phyloP scores from a whole-genome alignment of 139 green algal species.

The Trebouxia sp. region DNA sequence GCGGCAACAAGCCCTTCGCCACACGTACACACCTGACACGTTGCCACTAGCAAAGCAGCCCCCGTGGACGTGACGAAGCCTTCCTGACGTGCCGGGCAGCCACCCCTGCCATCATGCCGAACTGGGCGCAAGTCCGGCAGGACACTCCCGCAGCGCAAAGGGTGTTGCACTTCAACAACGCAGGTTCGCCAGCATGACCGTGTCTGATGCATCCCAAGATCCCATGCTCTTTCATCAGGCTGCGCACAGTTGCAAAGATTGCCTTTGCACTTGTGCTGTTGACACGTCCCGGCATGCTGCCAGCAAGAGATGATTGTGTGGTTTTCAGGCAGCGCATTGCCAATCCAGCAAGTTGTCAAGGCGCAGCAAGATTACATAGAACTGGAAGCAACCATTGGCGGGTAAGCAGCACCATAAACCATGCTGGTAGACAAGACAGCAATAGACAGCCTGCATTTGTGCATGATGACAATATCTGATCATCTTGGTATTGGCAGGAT shows the following conservation, averaged over 20 bases:
- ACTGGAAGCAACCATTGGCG: slow-evolving; percentile 13
- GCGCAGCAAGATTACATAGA: slow-evolving; percentile 2
- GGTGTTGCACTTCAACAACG: slow-evolving; percentile 22
- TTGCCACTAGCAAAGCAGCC: no score
- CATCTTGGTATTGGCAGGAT: not conserved
- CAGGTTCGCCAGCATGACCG: not conserved
- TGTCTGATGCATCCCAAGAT: not conserved
- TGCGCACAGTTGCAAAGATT: not conserved
- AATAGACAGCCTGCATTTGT: no score
- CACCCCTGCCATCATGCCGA: not conserved
- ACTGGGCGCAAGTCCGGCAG: not conserved
- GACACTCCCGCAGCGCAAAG: slow-evolving; percentile 3
- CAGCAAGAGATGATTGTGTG: not conserved
- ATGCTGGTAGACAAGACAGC: no score
- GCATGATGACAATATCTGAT: not conserved
- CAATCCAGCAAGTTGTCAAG: not conserved
- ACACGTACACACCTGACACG: not conserved
- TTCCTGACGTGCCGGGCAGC: not conserved
- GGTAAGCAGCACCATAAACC: not conserved
- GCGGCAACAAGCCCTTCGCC: no score
- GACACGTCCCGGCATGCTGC: no score
- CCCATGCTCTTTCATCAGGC: no score
- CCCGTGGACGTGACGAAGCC: no score
- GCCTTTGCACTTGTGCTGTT: not conserved
- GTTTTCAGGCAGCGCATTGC: slow-evolving; percentile 8